These are phyloP conservation scores for Erysimum cheiri DNA, from an alignment of 441 rosid species.

Conservation along the genomic window DNA sequence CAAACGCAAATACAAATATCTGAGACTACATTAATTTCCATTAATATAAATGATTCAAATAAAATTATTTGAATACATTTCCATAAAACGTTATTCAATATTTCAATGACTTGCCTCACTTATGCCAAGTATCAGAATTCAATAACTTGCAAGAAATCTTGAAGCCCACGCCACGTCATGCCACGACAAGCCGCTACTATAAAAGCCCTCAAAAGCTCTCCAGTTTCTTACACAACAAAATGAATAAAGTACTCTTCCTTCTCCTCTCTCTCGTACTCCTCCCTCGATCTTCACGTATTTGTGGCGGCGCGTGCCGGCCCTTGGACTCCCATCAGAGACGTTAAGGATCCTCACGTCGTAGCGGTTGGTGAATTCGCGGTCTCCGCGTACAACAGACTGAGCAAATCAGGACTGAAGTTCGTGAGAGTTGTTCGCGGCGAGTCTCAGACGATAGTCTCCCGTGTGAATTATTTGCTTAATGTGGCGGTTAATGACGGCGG, in stretches of 20 bases:
- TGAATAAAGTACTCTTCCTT: not conserved
- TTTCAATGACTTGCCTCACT: not conserved
- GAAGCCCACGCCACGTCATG: not conserved
- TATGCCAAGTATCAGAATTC: not conserved
- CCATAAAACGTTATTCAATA: not conserved
- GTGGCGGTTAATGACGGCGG: conserved; percentile 44
- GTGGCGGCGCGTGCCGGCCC: conserved; percentile 19
- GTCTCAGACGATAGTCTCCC: conserved; percentile 63
- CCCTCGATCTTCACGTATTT: conserved; percentile 29
- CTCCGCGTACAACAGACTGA: conserved; percentile 44
- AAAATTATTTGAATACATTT: not conserved
- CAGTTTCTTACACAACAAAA: conserved; percentile 4
- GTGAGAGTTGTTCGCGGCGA: conserved; percentile 50
- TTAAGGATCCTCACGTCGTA: conserved; percentile 50
- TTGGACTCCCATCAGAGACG: conserved; percentile 57
- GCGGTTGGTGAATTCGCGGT: conserved; percentile 58
- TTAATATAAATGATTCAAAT: no score
- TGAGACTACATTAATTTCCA: not conserved
- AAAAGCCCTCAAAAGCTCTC: not conserved
- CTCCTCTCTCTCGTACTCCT: conserved; percentile 24
- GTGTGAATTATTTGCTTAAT: conserved; percentile 54
- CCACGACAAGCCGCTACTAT: conserved; percentile 1
- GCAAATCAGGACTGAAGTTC: conserved; percentile 42
- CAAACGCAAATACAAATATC: not conserved
- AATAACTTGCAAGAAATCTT: conserved; percentile 1